Percentiles rank a stretch among this genome's conserved stretches.
Conservation (phyloP, 108 stramenopile species). For the Aurantiochytrium sp. region DNA sequence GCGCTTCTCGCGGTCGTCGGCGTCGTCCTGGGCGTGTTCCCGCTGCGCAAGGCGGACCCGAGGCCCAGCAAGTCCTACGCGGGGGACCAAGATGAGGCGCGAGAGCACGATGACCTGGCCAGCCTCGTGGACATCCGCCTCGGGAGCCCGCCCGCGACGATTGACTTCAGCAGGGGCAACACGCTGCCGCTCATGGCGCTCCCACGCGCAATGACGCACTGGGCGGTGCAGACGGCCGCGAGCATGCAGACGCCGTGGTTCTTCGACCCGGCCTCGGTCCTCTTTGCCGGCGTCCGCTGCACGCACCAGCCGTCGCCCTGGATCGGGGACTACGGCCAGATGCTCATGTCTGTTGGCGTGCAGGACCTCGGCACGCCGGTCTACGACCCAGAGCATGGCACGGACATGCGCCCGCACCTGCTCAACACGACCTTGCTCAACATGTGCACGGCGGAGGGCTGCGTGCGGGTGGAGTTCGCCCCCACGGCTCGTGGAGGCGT, state of each 20-base stretch:
- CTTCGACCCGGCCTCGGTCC: background rate
- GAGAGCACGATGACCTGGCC: background rate
- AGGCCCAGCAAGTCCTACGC: no score
- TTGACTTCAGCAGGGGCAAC: background rate
- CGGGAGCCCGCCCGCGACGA: background rate
- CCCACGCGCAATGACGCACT: background rate
- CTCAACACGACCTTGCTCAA: background rate
- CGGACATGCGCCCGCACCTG: background rate
- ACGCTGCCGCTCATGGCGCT: background rate
- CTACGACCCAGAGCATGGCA: background rate
- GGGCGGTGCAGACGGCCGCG: background rate
- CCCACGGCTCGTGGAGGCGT: background rate
- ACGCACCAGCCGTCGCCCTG: conserved; percentile 49
- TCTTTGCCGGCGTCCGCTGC: background rate
- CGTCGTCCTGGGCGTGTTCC: no score
- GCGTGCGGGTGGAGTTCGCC: background rate
- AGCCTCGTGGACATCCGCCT: background rate
- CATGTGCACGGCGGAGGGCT: background rate
- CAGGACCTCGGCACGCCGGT: background rate
- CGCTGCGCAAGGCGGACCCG: no score
- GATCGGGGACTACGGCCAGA: conserved; percentile 43
- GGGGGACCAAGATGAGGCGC: background rate
- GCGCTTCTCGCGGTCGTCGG: no score
- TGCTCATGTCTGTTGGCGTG: background rate
- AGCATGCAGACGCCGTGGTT: background rate